These are phyloP conservation scores for Acanthamoeba triangularis DNA, from an alignment of 208 protist genomes.

Conservation along the genomic window DNA sequence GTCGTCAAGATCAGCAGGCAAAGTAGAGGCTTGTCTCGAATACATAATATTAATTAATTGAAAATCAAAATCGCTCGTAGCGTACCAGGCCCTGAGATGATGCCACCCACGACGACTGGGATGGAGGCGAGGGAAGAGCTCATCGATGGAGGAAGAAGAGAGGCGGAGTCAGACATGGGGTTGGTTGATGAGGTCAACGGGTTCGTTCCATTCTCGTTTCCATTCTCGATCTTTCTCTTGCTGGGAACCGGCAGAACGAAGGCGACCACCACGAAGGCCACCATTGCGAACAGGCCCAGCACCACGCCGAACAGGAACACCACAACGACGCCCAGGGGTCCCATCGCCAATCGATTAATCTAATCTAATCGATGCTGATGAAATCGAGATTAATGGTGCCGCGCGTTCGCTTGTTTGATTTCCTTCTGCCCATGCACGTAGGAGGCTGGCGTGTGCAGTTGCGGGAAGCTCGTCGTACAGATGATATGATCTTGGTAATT, in stretches of 20 bases:
- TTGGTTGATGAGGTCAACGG: neutral
- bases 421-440: too few species aligned
- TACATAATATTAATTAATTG: neutral
- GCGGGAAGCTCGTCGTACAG: too few species aligned
- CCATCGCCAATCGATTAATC: neutral
- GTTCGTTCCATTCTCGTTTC: neutral
- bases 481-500: too few species aligned
- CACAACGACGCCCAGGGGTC: neutral
- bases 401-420: too few species aligned
- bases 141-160: neutral
- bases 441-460: too few species aligned
- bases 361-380: too few species aligned
- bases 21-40: too few species aligned
- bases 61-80: neutral
- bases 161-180: neutral
- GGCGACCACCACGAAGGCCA: neutral
- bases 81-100: neutral
- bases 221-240: neutral
- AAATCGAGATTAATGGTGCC: too few species aligned
- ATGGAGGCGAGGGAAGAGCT: neutral
- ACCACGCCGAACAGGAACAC: neutral
- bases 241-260: conserved; percentile 13
- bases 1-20: too few species aligned
- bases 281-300: neutral
- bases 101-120: neutral